phyloP scores from a whole-genome alignment of 2,329 filamentous ascomycete species.

The Tolypocladium pustulatum region DNA sequence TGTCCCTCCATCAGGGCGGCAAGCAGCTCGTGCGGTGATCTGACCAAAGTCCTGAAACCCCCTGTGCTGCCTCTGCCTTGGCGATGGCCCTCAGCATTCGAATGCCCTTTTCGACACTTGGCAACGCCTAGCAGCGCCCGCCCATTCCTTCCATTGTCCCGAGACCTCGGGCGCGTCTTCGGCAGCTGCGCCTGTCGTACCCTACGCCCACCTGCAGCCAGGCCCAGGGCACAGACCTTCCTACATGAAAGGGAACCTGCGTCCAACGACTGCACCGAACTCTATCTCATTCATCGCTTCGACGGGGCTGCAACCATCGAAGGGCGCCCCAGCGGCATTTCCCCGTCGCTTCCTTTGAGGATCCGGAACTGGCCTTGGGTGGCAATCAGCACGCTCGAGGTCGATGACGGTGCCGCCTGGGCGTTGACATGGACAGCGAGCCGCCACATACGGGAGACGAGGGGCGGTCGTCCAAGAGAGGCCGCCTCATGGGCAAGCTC shows the following conservation, averaged over 20 bases:
- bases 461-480: constrained; percentile 32
- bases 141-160: not conserved
- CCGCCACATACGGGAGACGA: constrained; percentile 25
- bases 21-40: not conserved
- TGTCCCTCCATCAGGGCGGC: not conserved
- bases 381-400: constrained; percentile 7
- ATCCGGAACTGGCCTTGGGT: not conserved
- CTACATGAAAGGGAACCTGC: not conserved
- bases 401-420: constrained; percentile 18
- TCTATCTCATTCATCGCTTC: not conserved
- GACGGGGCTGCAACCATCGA: not conserved
- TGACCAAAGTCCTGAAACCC: constrained; percentile 5
- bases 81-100: constrained; percentile 5
- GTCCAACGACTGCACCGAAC: not conserved
- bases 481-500: constrained; percentile 54
- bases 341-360: not conserved
- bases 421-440: constrained; percentile 34
- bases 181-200: not conserved
- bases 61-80: constrained; percentile 6
- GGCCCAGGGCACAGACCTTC: not conserved
- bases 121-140: not conserved
- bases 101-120: not conserved
- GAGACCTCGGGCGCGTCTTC: not conserved
- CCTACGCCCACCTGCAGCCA: not conserved
- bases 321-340: not conserved